Conservation (phyloP, 495 filamentous ascomycete species). For the Xylaria palmicola region DNA sequence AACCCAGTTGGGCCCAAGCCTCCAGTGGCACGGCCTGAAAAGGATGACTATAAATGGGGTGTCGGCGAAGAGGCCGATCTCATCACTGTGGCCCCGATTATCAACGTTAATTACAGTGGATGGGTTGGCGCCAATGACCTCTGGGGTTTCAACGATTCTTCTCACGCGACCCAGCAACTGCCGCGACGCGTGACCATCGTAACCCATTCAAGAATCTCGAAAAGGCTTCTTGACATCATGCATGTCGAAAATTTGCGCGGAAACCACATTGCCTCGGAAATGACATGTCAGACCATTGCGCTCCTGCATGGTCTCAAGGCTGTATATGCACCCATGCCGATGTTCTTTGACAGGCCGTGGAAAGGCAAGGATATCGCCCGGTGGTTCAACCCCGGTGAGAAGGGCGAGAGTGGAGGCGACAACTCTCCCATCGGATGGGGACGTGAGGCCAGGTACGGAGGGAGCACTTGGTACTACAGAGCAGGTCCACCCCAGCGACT, state of each 20-base stretch:
- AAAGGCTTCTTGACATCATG: constrained; percentile 64
- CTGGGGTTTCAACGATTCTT: constrained; percentile 58
- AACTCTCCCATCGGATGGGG: constrained; percentile 52
- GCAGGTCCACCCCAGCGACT: constrained; percentile 52
- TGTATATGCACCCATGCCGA: constrained; percentile 66
- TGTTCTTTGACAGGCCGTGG: constrained; percentile 66
- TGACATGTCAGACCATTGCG: constrained; percentile 64
- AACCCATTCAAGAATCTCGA: constrained; percentile 63
- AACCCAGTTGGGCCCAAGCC: constrained; percentile 59
- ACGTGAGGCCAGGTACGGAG: constrained; percentile 54
- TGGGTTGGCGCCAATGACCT: constrained; percentile 63
- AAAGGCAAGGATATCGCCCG: constrained; percentile 51
- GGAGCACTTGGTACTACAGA: constrained; percentile 59
- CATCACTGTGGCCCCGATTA: constrained; percentile 69
- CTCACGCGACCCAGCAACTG: constrained; percentile 46
- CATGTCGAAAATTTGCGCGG: constrained; percentile 59
- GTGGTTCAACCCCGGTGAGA: constrained; percentile 61
- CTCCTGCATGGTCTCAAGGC: constrained; percentile 72
- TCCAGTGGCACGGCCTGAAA: constrained; percentile 50
- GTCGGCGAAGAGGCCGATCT: constrained; percentile 74
- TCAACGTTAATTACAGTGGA: constrained; percentile 61
- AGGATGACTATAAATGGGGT: constrained; percentile 70
- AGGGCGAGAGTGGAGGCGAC: constrained; percentile 45
- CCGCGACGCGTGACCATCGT: constrained; percentile 66
- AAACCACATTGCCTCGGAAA: constrained; percentile 65